Percentiles rank a stretch among this genome's conserved stretches.
Conservation (phyloP, 768 basidiomycete species). For the Podaxis mareebaensis region DNA sequence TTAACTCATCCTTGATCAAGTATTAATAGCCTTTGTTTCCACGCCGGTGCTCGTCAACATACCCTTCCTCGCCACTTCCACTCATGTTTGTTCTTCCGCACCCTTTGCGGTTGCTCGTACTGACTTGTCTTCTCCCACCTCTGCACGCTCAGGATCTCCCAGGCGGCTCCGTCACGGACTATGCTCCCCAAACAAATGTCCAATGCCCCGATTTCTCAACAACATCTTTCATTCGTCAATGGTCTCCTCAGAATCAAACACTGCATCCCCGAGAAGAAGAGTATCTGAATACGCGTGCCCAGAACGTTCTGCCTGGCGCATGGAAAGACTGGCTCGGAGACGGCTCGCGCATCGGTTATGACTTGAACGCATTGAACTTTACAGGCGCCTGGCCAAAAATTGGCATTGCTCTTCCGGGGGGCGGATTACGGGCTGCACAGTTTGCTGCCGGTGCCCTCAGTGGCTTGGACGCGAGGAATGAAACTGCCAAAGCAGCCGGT, state of each 20-base stretch:
- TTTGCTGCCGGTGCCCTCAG: slow-evolving; percentile 61
- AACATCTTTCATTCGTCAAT: slow-evolving; percentile 49
- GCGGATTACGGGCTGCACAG: slow-evolving; percentile 67
- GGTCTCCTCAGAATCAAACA: slow-evolving; percentile 50
- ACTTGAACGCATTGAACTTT: slow-evolving; percentile 36
- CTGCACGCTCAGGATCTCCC: neutral
- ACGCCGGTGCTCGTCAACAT: neutral
- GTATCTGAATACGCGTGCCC: slow-evolving; percentile 47
- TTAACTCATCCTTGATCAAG: neutral
- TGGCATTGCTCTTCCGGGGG: slow-evolving; percentile 70
- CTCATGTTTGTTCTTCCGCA: neutral
- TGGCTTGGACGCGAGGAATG: slow-evolving; percentile 63
- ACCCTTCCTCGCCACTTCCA: neutral
- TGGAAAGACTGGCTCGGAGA: slow-evolving; percentile 65
- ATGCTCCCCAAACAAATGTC: slow-evolving; percentile 50
- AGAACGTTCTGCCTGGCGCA: slow-evolving; percentile 41
- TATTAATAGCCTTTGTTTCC: neutral
- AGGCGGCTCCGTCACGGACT: slow-evolving; percentile 37
- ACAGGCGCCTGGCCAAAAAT: slow-evolving; percentile 46
- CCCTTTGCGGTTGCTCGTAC: neutral
- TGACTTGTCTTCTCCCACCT: neutral
- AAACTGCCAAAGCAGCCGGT: slow-evolving; percentile 53
- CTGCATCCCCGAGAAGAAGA: slow-evolving; percentile 48
- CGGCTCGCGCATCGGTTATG: slow-evolving; percentile 53
- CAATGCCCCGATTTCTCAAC: slow-evolving; percentile 53